These are phyloP conservation scores for Pyricularia sp. DNA, from an alignment of 2,329 filamentous ascomycete species.

Conservation along the genomic window DNA sequence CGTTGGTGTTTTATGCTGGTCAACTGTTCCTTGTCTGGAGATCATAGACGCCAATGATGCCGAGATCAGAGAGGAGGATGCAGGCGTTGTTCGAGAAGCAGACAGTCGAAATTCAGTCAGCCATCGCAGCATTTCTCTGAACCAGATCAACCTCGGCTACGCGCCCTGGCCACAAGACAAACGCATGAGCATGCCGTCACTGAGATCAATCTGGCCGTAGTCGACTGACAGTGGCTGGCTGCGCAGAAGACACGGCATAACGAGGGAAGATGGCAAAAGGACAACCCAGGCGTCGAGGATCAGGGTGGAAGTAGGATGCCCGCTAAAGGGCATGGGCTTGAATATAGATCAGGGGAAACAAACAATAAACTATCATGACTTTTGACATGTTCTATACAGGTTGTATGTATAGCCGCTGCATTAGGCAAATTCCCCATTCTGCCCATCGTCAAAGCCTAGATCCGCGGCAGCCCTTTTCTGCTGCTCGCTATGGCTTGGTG, in stretches of 20 bases:
- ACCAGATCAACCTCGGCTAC: not conserved
- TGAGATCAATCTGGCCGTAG: slow-evolving; percentile 18
- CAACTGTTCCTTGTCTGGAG: not conserved
- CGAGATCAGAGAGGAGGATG: not conserved
- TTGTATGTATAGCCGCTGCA: not conserved
- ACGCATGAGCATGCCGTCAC: slow-evolving; percentile 22
- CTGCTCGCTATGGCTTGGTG: slow-evolving; percentile 45
- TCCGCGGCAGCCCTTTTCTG: slow-evolving; percentile 40
- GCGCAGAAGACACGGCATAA: not conserved
- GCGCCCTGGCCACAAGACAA: slow-evolving; percentile 11
- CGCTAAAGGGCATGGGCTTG: not conserved
- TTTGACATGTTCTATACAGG: not conserved
- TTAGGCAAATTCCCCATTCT: slow-evolving; percentile 74
- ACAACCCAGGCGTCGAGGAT: not conserved
- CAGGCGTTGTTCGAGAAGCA: not conserved
- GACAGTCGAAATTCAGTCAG: not conserved
- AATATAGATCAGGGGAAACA: not conserved
- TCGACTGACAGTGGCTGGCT: not conserved
- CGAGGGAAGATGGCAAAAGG: not conserved
- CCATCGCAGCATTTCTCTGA: not conserved
- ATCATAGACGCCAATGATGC: no score
- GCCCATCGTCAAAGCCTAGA: slow-evolving; percentile 76
- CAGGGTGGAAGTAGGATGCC: no score
- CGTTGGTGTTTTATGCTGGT: not conserved
- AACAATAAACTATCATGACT: not conserved